phyloP scores from a whole-genome alignment of 208 protist genomes.

The Sergeia podlipaevii region DNA sequence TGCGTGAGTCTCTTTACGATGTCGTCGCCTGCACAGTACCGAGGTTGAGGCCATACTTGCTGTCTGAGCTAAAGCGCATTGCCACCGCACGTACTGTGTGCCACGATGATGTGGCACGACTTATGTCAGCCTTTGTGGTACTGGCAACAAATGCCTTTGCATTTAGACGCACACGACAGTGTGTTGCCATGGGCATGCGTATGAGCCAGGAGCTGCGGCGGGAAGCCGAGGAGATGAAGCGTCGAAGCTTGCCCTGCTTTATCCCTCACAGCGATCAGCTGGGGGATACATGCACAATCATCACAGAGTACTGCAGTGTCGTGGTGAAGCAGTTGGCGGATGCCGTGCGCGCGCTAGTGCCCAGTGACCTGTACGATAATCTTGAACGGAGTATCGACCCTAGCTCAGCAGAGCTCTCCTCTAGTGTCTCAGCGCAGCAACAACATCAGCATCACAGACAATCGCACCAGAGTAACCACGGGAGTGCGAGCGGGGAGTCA shows the following conservation, averaged over 20 bases:
- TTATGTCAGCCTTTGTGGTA: conserved; percentile 51
- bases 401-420: too few species aligned
- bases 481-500: too few species aligned
- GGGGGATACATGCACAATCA: not conserved
- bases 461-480: conserved; percentile 9
- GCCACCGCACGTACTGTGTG: conserved; percentile 23
- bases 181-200: conserved; percentile 27
- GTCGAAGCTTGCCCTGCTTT: conserved; percentile 25
- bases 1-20: conserved; percentile 55
- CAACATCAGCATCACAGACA: conserved; percentile 1
- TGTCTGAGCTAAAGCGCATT: conserved; percentile 33
- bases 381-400: conserved; percentile 49
- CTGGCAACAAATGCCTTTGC: conserved; percentile 61
- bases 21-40: conserved; percentile 35
- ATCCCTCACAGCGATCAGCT: conserved; percentile 25
- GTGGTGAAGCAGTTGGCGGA: conserved; percentile 42
- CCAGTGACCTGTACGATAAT: conserved; percentile 71
- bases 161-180: conserved; percentile 49
- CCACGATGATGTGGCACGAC: conserved; percentile 27
- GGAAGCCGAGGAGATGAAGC: conserved; percentile 48
- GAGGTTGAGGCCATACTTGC: conserved; percentile 26
- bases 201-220: conserved; percentile 44
- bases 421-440: conserved; percentile 4
- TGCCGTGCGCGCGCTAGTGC: conserved; percentile 45
- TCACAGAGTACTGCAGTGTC: conserved; percentile 38